Evolutionary conservation across 2,329 filamentous ascomycete genomes (phyloP).

Genomic region (Aspergillus jensenii): DNA sequence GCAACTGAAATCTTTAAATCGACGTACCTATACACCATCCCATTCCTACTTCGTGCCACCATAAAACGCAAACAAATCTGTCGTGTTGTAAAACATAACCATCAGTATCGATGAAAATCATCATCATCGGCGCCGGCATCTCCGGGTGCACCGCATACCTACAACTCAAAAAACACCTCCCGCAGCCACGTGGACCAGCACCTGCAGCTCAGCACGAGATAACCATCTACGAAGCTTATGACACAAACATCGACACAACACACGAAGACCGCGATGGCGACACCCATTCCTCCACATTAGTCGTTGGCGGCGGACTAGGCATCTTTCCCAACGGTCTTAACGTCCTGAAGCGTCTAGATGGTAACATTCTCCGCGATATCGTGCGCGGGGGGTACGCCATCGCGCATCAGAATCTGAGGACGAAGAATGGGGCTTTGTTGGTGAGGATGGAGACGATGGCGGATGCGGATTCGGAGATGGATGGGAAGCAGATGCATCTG

Average conservation of each 20-base stretch:
- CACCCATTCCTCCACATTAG: constrained; percentile 34
- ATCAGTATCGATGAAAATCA: constrained; percentile 38
- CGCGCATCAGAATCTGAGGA: constrained; percentile 33
- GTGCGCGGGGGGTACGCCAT: constrained; percentile 36
- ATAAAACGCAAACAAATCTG: background rate
- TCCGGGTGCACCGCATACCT: constrained; percentile 42
- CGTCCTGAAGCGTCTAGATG: constrained; percentile 39
- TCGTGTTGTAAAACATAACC: background rate
- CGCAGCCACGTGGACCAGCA: constrained; percentile 5
- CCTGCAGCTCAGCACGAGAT: constrained; percentile 25
- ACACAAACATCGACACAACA: constrained; percentile 27
- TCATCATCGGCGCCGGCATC: constrained; percentile 46
- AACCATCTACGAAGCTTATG: constrained; percentile 44
- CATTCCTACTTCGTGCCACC: too few relatives aligned
- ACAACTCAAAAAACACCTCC: constrained; percentile 42
- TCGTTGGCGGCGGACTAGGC: constrained; percentile 41
- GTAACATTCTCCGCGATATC: constrained; percentile 33
- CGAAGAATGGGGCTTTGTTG: constrained; percentile 35
- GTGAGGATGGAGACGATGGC: constrained; percentile 24
- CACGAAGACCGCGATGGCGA: constrained; percentile 18
- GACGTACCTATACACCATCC: too few relatives aligned
- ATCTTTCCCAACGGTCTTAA: constrained; percentile 42
- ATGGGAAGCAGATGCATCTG: constrained; percentile 25
- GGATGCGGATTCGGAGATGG: background rate
- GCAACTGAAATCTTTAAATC: background rate